phyloP scores from a whole-genome alignment of 495 filamentous ascomycete species.

The Podospora didyma region DNA sequence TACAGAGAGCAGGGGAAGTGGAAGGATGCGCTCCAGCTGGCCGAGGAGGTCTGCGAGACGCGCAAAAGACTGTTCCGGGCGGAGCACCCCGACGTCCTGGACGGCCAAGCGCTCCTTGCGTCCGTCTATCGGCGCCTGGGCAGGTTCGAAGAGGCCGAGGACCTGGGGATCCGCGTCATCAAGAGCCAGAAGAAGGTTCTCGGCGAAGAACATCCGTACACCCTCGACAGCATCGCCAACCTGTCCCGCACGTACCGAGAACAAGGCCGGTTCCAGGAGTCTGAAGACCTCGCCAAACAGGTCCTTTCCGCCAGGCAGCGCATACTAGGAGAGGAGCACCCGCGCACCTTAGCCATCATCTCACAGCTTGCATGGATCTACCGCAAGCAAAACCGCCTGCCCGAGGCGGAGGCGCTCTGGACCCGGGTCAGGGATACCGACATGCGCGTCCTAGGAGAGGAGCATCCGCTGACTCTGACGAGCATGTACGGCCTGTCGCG shows the following conservation, averaged over 20 bases:
- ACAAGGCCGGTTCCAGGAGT: slow-evolving; percentile 10
- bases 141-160: slow-evolving; percentile 17
- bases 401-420: too few species aligned
- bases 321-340: slow-evolving; percentile 11
- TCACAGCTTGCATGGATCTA: too few species aligned
- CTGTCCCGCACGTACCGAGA: background rate
- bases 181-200: slow-evolving; percentile 8
- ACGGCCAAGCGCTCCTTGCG: too few species aligned
- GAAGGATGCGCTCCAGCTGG: too few species aligned
- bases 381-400: too few species aligned
- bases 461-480: slow-evolving; percentile 8
- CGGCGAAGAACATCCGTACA: slow-evolving; percentile 14
- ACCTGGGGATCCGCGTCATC: too few species aligned
- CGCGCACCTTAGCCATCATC: slow-evolving; percentile 8
- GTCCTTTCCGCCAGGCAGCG: slow-evolving; percentile 5
- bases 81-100: too few species aligned
- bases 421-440: too few species aligned
- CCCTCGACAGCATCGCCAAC: slow-evolving; percentile 16
- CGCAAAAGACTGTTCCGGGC: too few species aligned
- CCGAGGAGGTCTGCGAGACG: too few species aligned
- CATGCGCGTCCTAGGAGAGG: slow-evolving; percentile 7
- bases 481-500: too few species aligned
- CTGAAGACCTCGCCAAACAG: slow-evolving; percentile 11
- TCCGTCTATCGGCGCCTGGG: slow-evolving; percentile 7
- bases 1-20: too few species aligned